Conservation (phyloP, 495 filamentous ascomycete genomes). For the Tuber magnatum region DNA sequence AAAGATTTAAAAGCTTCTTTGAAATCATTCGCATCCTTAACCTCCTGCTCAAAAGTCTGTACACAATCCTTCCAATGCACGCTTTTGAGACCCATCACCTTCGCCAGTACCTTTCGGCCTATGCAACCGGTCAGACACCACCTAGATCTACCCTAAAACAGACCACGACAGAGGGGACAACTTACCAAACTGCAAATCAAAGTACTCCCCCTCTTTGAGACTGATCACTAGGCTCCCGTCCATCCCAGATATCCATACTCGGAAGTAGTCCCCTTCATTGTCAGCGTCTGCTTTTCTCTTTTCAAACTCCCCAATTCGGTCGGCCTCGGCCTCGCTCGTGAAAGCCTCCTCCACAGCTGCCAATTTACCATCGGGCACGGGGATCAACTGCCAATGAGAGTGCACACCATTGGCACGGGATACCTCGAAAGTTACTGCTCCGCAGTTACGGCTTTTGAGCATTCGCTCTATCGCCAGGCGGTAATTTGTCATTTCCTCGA, state of each 20-base stretch:
- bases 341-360: slow-evolving; percentile 28
- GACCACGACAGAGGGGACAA: not conserved
- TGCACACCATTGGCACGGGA: slow-evolving; percentile 71
- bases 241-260: slow-evolving; percentile 67
- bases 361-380: slow-evolving; percentile 61
- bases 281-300: slow-evolving; percentile 39
- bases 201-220: slow-evolving; percentile 48
- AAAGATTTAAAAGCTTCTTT: slow-evolving; percentile 76
- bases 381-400: slow-evolving; percentile 89
- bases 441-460: slow-evolving; percentile 53
- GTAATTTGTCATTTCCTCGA: slow-evolving; percentile 73
- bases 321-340: slow-evolving; percentile 10
- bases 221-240: slow-evolving; percentile 46
- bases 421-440: slow-evolving; percentile 86
- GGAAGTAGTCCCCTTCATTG: slow-evolving; percentile 66
- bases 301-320: slow-evolving; percentile 34
- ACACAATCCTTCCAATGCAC: slow-evolving; percentile 74
- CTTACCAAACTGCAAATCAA: slow-evolving; percentile 53
- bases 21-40: slow-evolving; percentile 68
- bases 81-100: slow-evolving; percentile 65
- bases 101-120: slow-evolving; percentile 72
- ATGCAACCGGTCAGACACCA: slow-evolving; percentile 26
- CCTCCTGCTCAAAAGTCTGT: slow-evolving; percentile 70
- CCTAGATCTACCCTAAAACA: slow-evolving; percentile 23
- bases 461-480: slow-evolving; percentile 64